Percentiles rank a stretch among this genome's conserved stretches.
Conservation (phyloP, 306 rosid species). For the Cotoneaster glaucophyllus region DNA sequence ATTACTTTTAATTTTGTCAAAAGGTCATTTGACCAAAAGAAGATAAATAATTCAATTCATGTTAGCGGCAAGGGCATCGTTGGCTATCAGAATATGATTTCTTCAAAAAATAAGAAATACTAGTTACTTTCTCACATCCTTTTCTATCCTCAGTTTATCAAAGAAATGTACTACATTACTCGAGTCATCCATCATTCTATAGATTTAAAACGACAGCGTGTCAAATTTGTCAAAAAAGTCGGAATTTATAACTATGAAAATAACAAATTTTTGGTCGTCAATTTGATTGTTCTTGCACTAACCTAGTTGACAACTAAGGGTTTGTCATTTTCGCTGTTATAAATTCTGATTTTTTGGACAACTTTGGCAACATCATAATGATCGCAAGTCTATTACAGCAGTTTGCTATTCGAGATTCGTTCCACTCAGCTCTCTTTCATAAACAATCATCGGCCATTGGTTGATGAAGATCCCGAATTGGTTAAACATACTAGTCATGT, state of each 20-base stretch:
- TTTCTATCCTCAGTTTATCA: neutral
- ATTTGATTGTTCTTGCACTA: neutral
- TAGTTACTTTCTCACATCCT: neutral
- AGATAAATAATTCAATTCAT: neutral
- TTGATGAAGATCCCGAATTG: neutral
- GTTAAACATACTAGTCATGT: neutral
- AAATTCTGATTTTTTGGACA: neutral
- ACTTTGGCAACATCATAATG: neutral
- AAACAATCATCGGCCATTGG: neutral
- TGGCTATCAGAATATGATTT: neutral
- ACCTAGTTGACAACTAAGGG: neutral
- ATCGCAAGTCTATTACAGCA: neutral
- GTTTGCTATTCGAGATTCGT: neutral
- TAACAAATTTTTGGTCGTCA: too few species aligned
- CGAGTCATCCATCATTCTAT: neutral
- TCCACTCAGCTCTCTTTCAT: neutral
- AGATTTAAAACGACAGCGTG: too few species aligned
- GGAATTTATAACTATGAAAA: too few species aligned
- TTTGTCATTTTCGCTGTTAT: neutral
- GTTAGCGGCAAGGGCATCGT: neutral
- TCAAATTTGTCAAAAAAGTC: too few species aligned
- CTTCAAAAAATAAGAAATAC: too few species aligned
- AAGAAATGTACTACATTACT: neutral
- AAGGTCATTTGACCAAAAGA: neutral
- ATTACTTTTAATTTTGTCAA: neutral